phyloP scores from a whole-genome alignment of 495 filamentous ascomycete species.

The Xylaria grammica region DNA sequence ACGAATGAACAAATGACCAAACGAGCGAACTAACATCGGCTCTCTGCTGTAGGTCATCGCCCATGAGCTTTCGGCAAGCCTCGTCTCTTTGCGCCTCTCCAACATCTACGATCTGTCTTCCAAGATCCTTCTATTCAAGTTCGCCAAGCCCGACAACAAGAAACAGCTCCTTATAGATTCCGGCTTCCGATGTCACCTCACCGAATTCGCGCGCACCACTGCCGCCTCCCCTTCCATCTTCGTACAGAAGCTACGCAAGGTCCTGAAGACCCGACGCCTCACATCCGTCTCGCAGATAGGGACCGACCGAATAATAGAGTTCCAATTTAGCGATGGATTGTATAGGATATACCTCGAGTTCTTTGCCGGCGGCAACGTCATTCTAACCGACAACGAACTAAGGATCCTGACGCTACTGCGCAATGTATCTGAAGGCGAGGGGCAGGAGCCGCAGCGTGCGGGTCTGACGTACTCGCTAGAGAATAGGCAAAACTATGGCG shows the following conservation, averaged over 20 bases:
- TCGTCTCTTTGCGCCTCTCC: slow-evolving; percentile 78
- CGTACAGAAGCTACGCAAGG: slow-evolving; percentile 82
- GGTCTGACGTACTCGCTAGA: slow-evolving; percentile 80
- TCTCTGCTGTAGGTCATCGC: slow-evolving; percentile 72
- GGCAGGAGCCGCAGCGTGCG: slow-evolving; percentile 74
- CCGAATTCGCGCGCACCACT: slow-evolving; percentile 83
- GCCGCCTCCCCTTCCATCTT: slow-evolving; percentile 83
- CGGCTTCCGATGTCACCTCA: slow-evolving; percentile 95
- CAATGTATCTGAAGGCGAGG: slow-evolving; percentile 74
- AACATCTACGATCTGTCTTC: slow-evolving; percentile 97
- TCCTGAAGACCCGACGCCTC: slow-evolving; percentile 81
- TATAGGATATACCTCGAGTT: slow-evolving; percentile 93
- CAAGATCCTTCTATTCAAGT: slow-evolving; percentile 93
- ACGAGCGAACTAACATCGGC: background rate
- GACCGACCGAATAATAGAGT: slow-evolving; percentile 90
- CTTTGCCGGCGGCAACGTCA: slow-evolving; percentile 91
- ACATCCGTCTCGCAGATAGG: slow-evolving; percentile 84
- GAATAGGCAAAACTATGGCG: slow-evolving; percentile 79
- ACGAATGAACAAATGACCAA: no score
- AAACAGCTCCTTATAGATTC: slow-evolving; percentile 92
- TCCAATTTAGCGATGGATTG: slow-evolving; percentile 88
- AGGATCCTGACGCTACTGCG: slow-evolving; percentile 80
- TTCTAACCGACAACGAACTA: slow-evolving; percentile 82
- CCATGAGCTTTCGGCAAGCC: slow-evolving; percentile 79
- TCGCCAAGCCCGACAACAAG: slow-evolving; percentile 81